A percentile compares a stretch with the other conserved stretches of the same genome.
phyloP scores from a whole-genome alignment of 768 basidiomycete species.

The Suillus tomentosus region DNA sequence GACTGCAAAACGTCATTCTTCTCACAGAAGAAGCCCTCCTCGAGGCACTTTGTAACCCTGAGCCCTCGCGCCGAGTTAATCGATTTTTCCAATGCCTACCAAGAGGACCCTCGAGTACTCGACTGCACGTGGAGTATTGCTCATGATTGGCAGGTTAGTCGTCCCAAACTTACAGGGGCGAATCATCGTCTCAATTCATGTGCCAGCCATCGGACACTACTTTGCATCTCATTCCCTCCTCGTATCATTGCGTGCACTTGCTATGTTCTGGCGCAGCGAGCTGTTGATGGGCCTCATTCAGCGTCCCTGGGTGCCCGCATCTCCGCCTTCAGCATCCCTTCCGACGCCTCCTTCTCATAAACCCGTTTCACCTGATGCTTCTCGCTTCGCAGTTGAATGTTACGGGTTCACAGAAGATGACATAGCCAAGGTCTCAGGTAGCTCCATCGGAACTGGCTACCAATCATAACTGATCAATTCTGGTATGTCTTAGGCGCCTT shows the following conservation, averaged over 20 bases:
- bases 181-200: constrained; percentile 11
- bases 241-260: constrained; percentile 76
- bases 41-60: constrained; percentile 76
- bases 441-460: constrained; percentile 16
- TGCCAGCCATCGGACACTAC: constrained; percentile 72
- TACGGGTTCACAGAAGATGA: constrained; percentile 65
- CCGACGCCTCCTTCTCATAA: constrained; percentile 83
- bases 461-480: constrained; percentile 10
- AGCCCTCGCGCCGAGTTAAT: constrained; percentile 78
- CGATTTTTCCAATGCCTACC: constrained; percentile 64
- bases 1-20: constrained; percentile 67
- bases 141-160: constrained; percentile 73
- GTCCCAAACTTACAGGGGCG: neutral
- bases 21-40: constrained; percentile 76
- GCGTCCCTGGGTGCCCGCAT: constrained; percentile 72
- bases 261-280: constrained; percentile 73
- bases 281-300: constrained; percentile 72
- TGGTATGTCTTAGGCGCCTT: constrained; percentile 51
- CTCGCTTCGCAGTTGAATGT: constrained; percentile 66
- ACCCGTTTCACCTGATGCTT: constrained; percentile 70
- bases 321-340: constrained; percentile 72
- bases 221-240: constrained; percentile 71
- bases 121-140: constrained; percentile 86
- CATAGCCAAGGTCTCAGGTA: constrained; percentile 62
- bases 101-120: constrained; percentile 51